Conservation (phyloP, 2,329 filamentous ascomycete genomes). For the Fusarium bulbicola region DNA sequence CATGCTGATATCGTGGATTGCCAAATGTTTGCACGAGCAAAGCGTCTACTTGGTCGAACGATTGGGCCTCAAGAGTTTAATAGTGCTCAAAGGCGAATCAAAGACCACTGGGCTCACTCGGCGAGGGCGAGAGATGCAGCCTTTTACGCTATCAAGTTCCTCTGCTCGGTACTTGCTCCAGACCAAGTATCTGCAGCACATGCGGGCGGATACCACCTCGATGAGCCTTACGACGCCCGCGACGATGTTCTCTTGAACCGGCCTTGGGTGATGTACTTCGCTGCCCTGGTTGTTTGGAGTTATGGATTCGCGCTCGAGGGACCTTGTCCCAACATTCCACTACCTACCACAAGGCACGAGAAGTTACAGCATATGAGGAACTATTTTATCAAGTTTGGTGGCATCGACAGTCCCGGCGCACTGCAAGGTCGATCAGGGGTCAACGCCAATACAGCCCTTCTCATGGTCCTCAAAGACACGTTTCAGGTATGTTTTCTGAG, state of each 20-base stretch:
- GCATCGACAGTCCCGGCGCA: constrained; percentile 78
- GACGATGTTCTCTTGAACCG: constrained; percentile 91
- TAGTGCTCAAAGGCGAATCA: constrained; percentile 84
- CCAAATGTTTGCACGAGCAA: constrained; percentile 92
- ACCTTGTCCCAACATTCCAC: constrained; percentile 63
- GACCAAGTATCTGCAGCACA: constrained; percentile 48
- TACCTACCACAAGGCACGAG: constrained; percentile 68
- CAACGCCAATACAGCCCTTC: constrained; percentile 82
- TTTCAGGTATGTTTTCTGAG: constrained; percentile 58
- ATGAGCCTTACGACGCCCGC: constrained; percentile 76
- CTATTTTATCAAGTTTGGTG: constrained; percentile 78
- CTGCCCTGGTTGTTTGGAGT: constrained; percentile 90
- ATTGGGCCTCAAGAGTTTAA: constrained; percentile 85
- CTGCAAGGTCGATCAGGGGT: constrained; percentile 77
- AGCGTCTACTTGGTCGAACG: constrained; percentile 82
- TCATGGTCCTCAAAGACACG: constrained; percentile 82
- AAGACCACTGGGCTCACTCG: constrained; percentile 86
- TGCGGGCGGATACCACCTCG: constrained; percentile 52
- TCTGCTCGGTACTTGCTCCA: constrained; percentile 82
- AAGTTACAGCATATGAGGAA: constrained; percentile 80
- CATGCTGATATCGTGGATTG: constrained; percentile 98
- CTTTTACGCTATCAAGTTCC: constrained; percentile 90
- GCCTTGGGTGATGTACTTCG: constrained; percentile 96
- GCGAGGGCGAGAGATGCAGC: constrained; percentile 90
- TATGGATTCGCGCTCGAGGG: constrained; percentile 94